phyloP scores from a whole-genome alignment of 1,284 basidiomycete genomes.

The Marasmius tenuissimus region DNA sequence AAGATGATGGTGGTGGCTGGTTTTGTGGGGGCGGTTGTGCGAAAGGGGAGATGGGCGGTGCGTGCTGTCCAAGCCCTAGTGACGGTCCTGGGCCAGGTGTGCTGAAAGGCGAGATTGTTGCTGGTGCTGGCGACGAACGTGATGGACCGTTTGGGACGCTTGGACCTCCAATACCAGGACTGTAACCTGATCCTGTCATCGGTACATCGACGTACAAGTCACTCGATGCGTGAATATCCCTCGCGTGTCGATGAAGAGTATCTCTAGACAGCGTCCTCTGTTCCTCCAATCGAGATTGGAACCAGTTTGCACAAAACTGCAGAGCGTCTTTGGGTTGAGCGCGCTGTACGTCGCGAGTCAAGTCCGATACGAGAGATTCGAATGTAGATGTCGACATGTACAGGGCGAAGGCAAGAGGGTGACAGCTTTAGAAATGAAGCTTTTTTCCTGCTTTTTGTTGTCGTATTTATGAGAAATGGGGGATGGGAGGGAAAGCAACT shows the following conservation, averaged over 20 bases:
- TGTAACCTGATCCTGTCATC: slow-evolving; percentile 24
- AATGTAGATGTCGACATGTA: slow-evolving; percentile 77
- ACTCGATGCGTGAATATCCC: slow-evolving; percentile 49
- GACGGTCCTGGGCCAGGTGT: background rate
- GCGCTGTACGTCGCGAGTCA: slow-evolving; percentile 83
- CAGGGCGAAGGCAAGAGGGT: background rate
- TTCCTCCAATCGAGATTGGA: slow-evolving; percentile 83
- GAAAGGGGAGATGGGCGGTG: slow-evolving; percentile 5
- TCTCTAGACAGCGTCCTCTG: slow-evolving; percentile 74
- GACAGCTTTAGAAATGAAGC: background rate
- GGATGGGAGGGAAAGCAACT: background rate
- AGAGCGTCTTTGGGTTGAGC: slow-evolving; percentile 87
- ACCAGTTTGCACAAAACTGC: slow-evolving; percentile 97
- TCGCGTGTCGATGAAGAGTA: slow-evolving; percentile 51
- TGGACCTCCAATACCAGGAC: no score
- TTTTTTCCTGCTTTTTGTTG: background rate
- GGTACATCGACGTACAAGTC: slow-evolving; percentile 63
- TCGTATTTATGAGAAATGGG: background rate
- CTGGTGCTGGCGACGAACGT: slow-evolving; percentile 23
- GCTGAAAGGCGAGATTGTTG: slow-evolving; percentile 45
- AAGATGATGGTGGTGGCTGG: slow-evolving; percentile 36
- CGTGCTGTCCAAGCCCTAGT: background rate
- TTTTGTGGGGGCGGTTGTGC: slow-evolving; percentile 41
- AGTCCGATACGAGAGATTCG: slow-evolving; percentile 78
- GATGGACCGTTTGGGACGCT: background rate